A percentile compares a stretch with the other conserved stretches of the same genome.
These are phyloP conservation scores for Cytospora chrysosperma DNA, from an alignment of 2,329 filamentous ascomycete species.

Conservation along the genomic window DNA sequence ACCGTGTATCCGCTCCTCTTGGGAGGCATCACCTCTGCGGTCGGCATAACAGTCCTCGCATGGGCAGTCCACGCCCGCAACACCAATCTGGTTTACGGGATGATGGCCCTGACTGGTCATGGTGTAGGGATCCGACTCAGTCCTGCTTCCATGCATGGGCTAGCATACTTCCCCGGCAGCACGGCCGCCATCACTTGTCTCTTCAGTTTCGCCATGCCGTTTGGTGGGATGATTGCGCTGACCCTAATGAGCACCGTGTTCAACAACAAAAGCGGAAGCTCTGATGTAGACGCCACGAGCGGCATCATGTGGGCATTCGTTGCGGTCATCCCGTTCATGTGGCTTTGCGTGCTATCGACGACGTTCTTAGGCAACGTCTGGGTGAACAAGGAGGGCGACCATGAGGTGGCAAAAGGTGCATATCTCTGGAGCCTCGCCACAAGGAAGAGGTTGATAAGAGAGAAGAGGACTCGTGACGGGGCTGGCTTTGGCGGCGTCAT, in stretches of 20 bases:
- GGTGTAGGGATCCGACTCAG: constrained; percentile 67
- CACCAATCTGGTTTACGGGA: constrained; percentile 56
- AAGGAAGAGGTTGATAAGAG: constrained; percentile 23
- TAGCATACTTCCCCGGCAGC: constrained; percentile 58
- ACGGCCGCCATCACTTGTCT: constrained; percentile 60
- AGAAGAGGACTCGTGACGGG: constrained; percentile 23
- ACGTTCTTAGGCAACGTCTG: constrained; percentile 36
- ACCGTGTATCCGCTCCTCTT: constrained; percentile 59
- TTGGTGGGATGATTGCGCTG: constrained; percentile 64
- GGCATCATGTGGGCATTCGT: constrained; percentile 68
- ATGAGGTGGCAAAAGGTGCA: constrained; percentile 28
- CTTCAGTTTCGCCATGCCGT: constrained; percentile 57
- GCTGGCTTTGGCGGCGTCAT: neutral
- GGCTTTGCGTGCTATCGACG: constrained; percentile 33
- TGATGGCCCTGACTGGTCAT: constrained; percentile 63
- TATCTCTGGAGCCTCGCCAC: constrained; percentile 28
- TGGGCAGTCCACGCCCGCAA: constrained; percentile 54
- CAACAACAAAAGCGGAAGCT: constrained; percentile 52
- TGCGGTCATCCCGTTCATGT: constrained; percentile 59
- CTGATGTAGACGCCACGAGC: constrained; percentile 31
- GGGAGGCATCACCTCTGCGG: constrained; percentile 55
- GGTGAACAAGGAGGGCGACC: constrained; percentile 30
- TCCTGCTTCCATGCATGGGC: constrained; percentile 59
- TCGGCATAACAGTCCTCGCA: constrained; percentile 57
- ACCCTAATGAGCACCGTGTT: constrained; percentile 70